phyloP scores from a whole-genome alignment of 495 filamentous ascomycete genomes.

The Cercophora samala region DNA sequence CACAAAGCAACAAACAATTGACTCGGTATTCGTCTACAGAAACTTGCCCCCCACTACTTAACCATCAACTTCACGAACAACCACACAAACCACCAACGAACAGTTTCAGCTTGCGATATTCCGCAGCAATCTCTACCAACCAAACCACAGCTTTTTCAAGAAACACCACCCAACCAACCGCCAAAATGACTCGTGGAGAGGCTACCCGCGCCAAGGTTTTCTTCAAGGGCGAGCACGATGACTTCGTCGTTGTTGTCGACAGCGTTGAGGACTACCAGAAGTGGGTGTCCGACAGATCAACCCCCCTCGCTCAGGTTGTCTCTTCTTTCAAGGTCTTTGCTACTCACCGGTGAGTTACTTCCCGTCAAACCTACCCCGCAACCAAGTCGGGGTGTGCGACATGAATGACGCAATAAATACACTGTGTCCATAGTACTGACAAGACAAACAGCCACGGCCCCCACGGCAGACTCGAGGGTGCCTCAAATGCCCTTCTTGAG shows the following conservation, averaged over 20 bases:
- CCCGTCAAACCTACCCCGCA: not conserved
- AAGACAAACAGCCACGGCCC: slow-evolving; percentile 66
- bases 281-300: slow-evolving; percentile 76
- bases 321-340: slow-evolving; percentile 86
- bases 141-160: slow-evolving; percentile 23
- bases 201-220: slow-evolving; percentile 72
- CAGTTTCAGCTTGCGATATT: not conserved
- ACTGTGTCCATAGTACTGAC: not conserved
- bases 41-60: not conserved
- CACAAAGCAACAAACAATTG: not conserved
- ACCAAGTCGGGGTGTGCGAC: not conserved
- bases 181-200: slow-evolving; percentile 77
- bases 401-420: slow-evolving; percentile 8
- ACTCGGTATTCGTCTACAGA: not conserved
- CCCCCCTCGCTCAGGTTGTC: slow-evolving; percentile 80
- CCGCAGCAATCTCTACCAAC: not conserved
- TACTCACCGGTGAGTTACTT: slow-evolving; percentile 74
- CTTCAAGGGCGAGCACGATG: slow-evolving; percentile 83
- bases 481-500: slow-evolving; percentile 69
- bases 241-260: slow-evolving; percentile 90
- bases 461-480: slow-evolving; percentile 72
- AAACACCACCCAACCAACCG: slow-evolving; percentile 20
- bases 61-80: not conserved
- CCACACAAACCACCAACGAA: not conserved
- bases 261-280: slow-evolving; percentile 65